Base-by-base conservation (phyloP, 495 filamentous ascomycete genomes). In the Penicillium diatomitis region DNA sequence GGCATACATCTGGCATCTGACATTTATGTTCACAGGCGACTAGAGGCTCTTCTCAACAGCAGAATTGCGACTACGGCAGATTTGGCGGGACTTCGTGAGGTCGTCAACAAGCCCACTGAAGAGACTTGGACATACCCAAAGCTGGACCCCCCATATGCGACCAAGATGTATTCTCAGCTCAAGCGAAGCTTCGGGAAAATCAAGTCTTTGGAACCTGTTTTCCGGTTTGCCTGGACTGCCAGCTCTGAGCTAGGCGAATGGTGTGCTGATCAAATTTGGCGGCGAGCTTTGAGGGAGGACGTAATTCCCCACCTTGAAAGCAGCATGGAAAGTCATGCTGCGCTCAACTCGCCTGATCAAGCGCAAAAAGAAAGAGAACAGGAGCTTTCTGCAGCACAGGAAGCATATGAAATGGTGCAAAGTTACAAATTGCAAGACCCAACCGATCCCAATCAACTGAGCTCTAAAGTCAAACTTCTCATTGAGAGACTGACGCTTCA, bases 201-300 rank as follows among this genome's bases (percentile, higher is more conserved):
- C 4, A 52, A 62, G 2, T 60, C 71, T 1, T 79, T 97, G 39
- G 58, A 66, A 20, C 78, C 75, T 37, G 63, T 82, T 1, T 85
- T 90, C 37, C 48, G 57, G 29, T 83, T 77, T 52, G 66, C 84
- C 2, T 75, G 62, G 37, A 55, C 72, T 32, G 81, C 82, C 12
- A 78, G 73, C 32, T 73, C 83, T 9, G 79, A 95, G 52, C 70
- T 97, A 8, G 90, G 92, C 5, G 63, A 71, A 28, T 99, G 92
- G 92, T 87, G 84, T 53, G 78, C 88, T n/a, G 91, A 99, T 62
- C 70, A 78, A 29, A 77, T 85, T 38, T 96, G 91, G 88, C 65
- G 70, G 28, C 76, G 85, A 41, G 81, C 81, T n/a, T 68, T 96
- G 6, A 69, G 70, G 0, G 82, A 88, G 29, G 76, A 82, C 5